Evolutionary conservation across 1,139 yeast genomes (phyloP).

Genomic region (Pichia sp.): DNA sequence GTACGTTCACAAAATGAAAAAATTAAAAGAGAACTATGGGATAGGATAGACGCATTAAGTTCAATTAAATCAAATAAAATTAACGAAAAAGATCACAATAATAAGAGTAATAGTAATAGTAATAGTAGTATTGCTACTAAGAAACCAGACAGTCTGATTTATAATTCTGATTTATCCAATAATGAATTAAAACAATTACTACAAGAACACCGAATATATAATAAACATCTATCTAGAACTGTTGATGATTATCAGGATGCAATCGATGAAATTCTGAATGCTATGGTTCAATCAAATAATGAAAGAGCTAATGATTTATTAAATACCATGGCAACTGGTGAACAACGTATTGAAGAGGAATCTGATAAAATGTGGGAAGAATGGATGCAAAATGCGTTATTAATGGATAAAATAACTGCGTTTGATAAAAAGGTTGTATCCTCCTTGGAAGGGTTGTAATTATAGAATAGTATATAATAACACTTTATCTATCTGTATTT

Average conservation of each 20-base stretch:
- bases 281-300: conserved; percentile 15
- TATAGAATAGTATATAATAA: too few species aligned
- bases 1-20: conserved; percentile 19
- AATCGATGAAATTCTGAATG: conserved; percentile 17
- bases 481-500: too few species aligned
- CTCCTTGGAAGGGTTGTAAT: conserved; percentile 1
- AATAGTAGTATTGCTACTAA: neutral
- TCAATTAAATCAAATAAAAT: neutral
- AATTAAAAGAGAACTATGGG: conserved; percentile 25
- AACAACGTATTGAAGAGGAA: neutral
- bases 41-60: conserved; percentile 16
- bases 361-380: conserved; percentile 11
- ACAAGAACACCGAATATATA: conserved; percentile 20
- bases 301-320: neutral
- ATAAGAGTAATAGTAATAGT: too few species aligned
- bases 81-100: neutral
- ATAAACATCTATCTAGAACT: conserved; percentile 18
- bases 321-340: neutral
- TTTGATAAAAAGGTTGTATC: conserved; percentile 2
- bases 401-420: conserved; percentile 1
- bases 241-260: conserved; percentile 21
- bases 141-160: conserved; percentile 3
- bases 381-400: conserved; percentile 4
- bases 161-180: conserved; percentile 5
- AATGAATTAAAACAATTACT: conserved; percentile 12